Evolutionary conservation across 208 protist species (phyloP).

Genomic region (Trypanosoma scelopori): DNA sequence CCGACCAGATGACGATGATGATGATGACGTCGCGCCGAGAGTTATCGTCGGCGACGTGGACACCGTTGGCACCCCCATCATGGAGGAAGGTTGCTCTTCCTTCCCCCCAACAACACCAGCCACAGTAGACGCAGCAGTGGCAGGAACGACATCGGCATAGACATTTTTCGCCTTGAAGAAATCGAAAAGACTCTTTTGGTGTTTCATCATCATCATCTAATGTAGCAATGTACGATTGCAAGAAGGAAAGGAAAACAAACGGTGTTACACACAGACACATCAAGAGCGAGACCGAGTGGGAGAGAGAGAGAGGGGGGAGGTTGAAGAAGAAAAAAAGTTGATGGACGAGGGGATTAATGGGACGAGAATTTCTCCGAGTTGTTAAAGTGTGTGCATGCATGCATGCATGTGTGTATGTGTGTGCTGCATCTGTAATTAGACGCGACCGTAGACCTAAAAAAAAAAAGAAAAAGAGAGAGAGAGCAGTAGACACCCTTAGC

Average conservation of each 20-base stretch:
- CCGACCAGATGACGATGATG: neutral
- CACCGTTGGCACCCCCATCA: neutral
- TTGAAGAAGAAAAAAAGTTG: conserved; percentile 18
- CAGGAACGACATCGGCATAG: no score
- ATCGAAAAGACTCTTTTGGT: conserved; percentile 20
- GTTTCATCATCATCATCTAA: conserved; percentile 1
- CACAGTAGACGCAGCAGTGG: conserved; percentile 23
- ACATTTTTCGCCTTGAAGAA: neutral
- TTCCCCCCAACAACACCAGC: conserved; percentile 25
- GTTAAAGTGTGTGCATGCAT: no score
- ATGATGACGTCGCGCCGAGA: neutral
- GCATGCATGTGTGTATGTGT: no score
- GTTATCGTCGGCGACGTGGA: conserved; percentile 3
- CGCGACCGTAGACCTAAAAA: no score
- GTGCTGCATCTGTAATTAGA: neutral
- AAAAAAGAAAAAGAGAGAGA: neutral
- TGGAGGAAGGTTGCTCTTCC: conserved; percentile 14
- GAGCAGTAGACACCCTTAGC: conserved; percentile 26
- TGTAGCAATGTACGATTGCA: conserved; percentile 1
- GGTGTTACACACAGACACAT: neutral
- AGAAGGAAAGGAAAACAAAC: conserved; percentile 1
- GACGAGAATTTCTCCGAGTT: neutral
- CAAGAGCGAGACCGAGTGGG: neutral
- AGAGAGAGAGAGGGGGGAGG: conserved; percentile 23
- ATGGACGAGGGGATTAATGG: neutral